A percentile compares a stretch with the other conserved stretches of the same genome.
Conservation (phyloP, 2,329 filamentous ascomycete species). For the Aspergillus fischeri region DNA sequence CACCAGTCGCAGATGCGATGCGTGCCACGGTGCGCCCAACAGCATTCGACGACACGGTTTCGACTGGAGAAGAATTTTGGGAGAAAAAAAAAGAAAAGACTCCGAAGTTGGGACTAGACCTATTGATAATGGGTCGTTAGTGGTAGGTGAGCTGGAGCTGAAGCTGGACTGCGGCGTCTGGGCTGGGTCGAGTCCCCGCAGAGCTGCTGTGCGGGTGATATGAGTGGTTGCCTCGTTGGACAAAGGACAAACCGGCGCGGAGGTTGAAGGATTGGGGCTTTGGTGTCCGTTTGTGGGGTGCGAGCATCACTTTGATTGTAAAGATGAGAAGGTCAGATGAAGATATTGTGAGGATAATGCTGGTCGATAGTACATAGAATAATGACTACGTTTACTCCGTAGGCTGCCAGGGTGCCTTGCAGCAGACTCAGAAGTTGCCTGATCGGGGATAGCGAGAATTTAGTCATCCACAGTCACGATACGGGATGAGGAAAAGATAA, state of each 20-base stretch:
- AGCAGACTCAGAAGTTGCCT: neutral
- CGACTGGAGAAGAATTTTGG: neutral
- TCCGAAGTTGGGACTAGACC: neutral
- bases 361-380: neutral
- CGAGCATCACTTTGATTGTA: neutral
- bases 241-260: too few relatives aligned
- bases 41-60: constrained; percentile 27
- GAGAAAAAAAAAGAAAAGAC: neutral
- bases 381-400: too few relatives aligned
- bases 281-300: too few relatives aligned
- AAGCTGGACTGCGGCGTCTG: neutral
- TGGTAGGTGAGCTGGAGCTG: neutral
- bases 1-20: constrained; percentile 25
- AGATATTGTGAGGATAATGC: neutral
- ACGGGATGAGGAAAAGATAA: neutral
- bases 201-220: too few relatives aligned
- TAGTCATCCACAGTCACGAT: neutral
- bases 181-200: too few relatives aligned
- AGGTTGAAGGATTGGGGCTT: too few relatives aligned
- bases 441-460: neutral
- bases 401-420: too few relatives aligned
- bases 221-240: too few relatives aligned
- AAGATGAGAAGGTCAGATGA: neutral
- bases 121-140: too few relatives aligned
- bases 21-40: constrained; percentile 19